phyloP scores from a whole-genome alignment of 2,329 filamentous ascomycete species.

The Hymenoscyphus fructigenus region DNA sequence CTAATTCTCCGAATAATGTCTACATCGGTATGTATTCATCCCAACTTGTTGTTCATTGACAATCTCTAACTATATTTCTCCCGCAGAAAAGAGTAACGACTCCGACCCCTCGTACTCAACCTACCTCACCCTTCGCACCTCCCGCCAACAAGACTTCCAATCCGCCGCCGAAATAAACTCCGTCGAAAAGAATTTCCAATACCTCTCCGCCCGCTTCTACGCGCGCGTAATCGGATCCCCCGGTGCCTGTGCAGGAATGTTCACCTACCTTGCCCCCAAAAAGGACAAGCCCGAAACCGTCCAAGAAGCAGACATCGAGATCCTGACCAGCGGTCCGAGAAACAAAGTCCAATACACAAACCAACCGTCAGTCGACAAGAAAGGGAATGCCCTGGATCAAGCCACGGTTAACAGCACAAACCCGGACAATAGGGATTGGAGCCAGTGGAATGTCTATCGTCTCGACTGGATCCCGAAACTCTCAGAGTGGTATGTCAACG shows the following conservation, averaged over 20 bases:
- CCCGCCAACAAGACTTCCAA: constrained; percentile 31
- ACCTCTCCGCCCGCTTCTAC: constrained; percentile 32
- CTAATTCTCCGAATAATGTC: constrained; percentile 34
- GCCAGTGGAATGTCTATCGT: constrained; percentile 33
- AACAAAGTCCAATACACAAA: constrained; percentile 35
- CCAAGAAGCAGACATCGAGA: constrained; percentile 37
- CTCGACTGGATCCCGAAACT: constrained; percentile 35
- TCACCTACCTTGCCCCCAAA: constrained; percentile 30
- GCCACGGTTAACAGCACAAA: constrained; percentile 30
- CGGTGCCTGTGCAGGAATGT: constrained; percentile 35
- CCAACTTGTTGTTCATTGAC: background rate
- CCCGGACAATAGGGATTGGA: constrained; percentile 27
- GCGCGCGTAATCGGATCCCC: constrained; percentile 32
- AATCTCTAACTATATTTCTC: background rate
- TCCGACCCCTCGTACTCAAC: constrained; percentile 24
- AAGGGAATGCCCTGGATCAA: constrained; percentile 22
- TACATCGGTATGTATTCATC: constrained; percentile 30
- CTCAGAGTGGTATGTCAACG: constrained; percentile 36
- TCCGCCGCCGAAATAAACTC: constrained; percentile 34
- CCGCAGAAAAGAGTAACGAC: constrained; percentile 26
- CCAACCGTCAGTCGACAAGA: constrained; percentile 29
- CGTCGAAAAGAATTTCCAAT: constrained; percentile 29
- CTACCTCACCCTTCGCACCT: constrained; percentile 35
- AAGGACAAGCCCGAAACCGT: constrained; percentile 16
- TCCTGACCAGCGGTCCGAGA: constrained; percentile 31